A percentile compares a stretch with the other conserved stretches of the same genome.
Conservation (phyloP, 2,329 filamentous ascomycete species). For the Penicillium corylophilum region DNA sequence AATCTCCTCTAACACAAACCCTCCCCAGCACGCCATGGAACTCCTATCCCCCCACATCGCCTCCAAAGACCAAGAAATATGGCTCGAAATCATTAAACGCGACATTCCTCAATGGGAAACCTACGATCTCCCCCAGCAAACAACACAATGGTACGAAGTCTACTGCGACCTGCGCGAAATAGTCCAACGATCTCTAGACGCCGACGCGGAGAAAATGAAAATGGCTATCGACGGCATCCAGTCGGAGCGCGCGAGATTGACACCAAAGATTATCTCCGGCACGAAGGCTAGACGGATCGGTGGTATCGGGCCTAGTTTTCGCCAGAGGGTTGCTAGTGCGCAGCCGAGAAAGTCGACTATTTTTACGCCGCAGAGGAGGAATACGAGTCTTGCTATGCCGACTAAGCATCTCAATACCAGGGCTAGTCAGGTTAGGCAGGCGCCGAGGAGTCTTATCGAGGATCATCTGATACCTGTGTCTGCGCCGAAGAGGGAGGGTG, state of each 20-base stretch:
- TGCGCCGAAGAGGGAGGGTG: constrained; percentile 8
- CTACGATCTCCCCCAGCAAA: constrained; percentile 64
- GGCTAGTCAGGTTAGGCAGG: constrained; percentile 39
- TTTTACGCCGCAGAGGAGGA: constrained; percentile 38
- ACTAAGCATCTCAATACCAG: constrained; percentile 43
- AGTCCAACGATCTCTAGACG: constrained; percentile 56
- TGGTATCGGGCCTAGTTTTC: constrained; percentile 16
- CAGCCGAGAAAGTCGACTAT: constrained; percentile 33
- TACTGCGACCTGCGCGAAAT: constrained; percentile 68
- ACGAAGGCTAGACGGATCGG: constrained; percentile 26
- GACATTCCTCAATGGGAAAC: constrained; percentile 71
- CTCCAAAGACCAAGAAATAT: constrained; percentile 68
- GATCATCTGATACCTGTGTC: constrained; percentile 34
- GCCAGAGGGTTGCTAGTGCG: neutral
- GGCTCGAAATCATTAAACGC: constrained; percentile 74
- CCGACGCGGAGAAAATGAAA: constrained; percentile 59
- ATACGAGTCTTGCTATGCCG: constrained; percentile 37
- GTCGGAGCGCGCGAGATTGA: constrained; percentile 58
- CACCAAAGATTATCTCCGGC: constrained; percentile 56
- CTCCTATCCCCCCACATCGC: constrained; percentile 72
- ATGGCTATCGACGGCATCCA: constrained; percentile 58
- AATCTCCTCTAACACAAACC: constrained; percentile 5
- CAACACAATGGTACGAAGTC: constrained; percentile 72
- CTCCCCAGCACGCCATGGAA: constrained; percentile 60
- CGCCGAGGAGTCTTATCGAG: constrained; percentile 44